Conservation (phyloP, 441 rosid species). For the Raphanus hybrid region DNA sequence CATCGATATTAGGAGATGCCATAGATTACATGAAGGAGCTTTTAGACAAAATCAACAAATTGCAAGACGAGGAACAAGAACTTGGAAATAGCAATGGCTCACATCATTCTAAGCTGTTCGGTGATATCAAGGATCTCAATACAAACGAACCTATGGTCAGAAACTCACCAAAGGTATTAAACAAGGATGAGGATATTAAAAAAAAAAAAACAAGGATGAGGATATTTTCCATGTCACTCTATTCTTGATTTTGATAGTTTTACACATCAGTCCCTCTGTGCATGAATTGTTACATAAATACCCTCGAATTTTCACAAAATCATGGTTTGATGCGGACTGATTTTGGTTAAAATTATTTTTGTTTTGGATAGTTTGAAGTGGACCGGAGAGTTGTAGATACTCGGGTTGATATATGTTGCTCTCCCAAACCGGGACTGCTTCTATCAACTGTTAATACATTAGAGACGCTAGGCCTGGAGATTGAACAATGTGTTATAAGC, state of each 20-base stretch:
- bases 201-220: neutral
- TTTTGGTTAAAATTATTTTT: constrained; percentile 4
- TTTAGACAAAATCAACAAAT: constrained; percentile 73
- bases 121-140: constrained; percentile 57
- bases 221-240: constrained; percentile 17
- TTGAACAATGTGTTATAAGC: constrained; percentile 92
- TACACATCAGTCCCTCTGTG: constrained; percentile 17
- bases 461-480: constrained; percentile 86
- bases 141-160: constrained; percentile 62
- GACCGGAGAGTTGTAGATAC: constrained; percentile 63
- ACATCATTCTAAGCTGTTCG: constrained; percentile 41
- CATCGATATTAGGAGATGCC: constrained; percentile 94
- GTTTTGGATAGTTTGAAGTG: constrained; percentile 69
- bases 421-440: constrained; percentile 78
- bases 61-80: constrained; percentile 68
- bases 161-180: constrained; percentile 86
- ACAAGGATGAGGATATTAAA: constrained; percentile 15
- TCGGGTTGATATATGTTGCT: constrained; percentile 76
- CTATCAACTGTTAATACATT: constrained; percentile 80
- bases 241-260: neutral
- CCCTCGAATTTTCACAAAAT: neutral
- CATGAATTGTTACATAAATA: neutral
- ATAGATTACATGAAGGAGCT: constrained; percentile 97
- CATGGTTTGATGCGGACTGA: constrained; percentile 6
- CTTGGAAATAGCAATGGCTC: constrained; percentile 37